These are phyloP conservation scores for Oryza nivara DNA, from an alignment of 176 grass and related monocot species.

Conservation along the genomic window DNA sequence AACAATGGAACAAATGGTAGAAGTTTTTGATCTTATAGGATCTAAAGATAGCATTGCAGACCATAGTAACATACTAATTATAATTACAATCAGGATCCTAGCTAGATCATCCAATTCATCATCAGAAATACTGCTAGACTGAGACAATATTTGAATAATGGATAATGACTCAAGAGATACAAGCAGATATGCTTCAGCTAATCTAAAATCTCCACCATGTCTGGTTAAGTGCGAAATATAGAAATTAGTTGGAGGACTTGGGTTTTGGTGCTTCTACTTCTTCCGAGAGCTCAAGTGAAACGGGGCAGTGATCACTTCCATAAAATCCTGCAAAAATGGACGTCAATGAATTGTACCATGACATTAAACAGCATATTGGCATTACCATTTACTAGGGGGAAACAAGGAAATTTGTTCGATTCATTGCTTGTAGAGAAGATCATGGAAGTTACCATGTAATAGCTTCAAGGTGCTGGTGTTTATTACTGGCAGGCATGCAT, in stretches of 20 bases:
- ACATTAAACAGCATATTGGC: not conserved
- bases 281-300: slow-evolving; percentile 47
- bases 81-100: slow-evolving; percentile 16
- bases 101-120: not conserved
- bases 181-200: not conserved
- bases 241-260: slow-evolving; percentile 25
- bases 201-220: slow-evolving; percentile 13
- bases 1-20: not conserved
- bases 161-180: not conserved
- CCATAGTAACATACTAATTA: not conserved
- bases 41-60: not conserved
- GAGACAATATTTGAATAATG: slow-evolving; percentile 6
- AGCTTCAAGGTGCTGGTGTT: too few species aligned
- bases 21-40: not conserved
- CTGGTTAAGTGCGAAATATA: not conserved
- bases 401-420: not conserved
- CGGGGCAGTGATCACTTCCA: slow-evolving; percentile 61
- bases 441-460: not conserved
- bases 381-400: not conserved
- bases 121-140: not conserved
- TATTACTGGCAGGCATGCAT: too few species aligned
- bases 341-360: not conserved
- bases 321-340: slow-evolving; percentile 50
- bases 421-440: not conserved
- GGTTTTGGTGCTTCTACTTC: slow-evolving; percentile 20